Percentiles rank a stretch among this genome's conserved stretches.
Conservation (phyloP, 345 rosid species). For the Eucalyptus camaldulensis region DNA sequence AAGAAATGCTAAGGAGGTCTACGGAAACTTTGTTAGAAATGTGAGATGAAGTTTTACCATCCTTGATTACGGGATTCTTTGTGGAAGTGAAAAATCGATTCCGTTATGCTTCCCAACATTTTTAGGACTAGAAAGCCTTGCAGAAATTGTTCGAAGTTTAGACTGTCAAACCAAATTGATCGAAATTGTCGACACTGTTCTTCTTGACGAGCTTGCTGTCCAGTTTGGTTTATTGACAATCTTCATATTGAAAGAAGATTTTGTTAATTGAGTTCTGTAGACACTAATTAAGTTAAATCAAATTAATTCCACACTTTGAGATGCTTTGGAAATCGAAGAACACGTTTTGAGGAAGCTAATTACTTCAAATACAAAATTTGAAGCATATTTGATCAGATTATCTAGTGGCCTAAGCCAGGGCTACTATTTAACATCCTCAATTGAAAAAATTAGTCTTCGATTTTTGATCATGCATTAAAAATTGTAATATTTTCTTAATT, state of each 20-base stretch:
- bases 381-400: neutral
- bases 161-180: neutral
- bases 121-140: neutral
- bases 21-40: neutral
- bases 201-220: neutral
- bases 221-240: neutral
- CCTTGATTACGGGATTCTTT: neutral
- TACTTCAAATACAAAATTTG: neutral
- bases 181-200: neutral
- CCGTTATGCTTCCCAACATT: neutral
- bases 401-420: neutral
- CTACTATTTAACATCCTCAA: neutral
- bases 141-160: neutral
- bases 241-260: neutral
- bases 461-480: neutral
- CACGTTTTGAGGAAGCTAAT: neutral
- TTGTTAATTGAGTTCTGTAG: neutral
- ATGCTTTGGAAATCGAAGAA: neutral
- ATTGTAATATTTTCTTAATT: neutral
- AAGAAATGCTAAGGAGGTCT: neutral
- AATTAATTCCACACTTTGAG: neutral
- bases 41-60: neutral
- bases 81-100: neutral
- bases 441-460: neutral
- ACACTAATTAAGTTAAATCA: neutral